Evolutionary conservation across 768 basidiomycete genomes (phyloP).

Genomic region (Paxillus involutus): DNA sequence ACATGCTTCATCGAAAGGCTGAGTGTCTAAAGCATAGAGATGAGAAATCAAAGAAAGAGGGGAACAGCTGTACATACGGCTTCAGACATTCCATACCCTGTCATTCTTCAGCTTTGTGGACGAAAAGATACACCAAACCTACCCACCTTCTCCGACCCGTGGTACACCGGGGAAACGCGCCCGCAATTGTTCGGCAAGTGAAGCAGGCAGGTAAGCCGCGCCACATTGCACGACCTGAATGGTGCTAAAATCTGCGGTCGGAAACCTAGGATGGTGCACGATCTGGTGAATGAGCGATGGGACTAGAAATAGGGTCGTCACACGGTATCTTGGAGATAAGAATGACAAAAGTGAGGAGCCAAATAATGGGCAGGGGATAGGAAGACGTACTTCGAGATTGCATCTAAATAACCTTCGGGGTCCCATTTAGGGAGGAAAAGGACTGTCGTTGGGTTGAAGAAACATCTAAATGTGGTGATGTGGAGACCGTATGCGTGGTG

Average conservation of each 20-base stretch:
- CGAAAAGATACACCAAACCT: not conserved
- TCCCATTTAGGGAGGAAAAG: conserved; percentile 66
- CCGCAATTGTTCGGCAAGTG: conserved; percentile 45
- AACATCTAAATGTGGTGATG: conserved; percentile 45
- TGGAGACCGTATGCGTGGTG: conserved; percentile 71
- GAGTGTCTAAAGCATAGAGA: conserved; percentile 47
- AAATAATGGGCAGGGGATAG: not conserved
- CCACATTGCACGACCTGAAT: conserved; percentile 48
- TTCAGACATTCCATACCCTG: conserved; percentile 77
- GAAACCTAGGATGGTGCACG: conserved; percentile 49
- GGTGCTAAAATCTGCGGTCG: conserved; percentile 52
- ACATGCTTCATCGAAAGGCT: conserved; percentile 43
- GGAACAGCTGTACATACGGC: conserved; percentile 39
- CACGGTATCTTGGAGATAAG: conserved; percentile 44
- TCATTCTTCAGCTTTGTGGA: conserved; percentile 2
- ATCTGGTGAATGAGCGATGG: conserved; percentile 69
- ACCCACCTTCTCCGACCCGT: conserved; percentile 47
- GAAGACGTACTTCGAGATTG: conserved; percentile 55
- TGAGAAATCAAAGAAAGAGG: not conserved
- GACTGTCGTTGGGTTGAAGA: conserved; percentile 44
- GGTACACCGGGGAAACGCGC: conserved; percentile 35
- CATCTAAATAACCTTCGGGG: conserved; percentile 45
- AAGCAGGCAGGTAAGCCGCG: conserved; percentile 66
- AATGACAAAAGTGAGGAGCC: not conserved
- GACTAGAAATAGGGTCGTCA: conserved; percentile 50